phyloP scores from a whole-genome alignment of 345 rosid genomes.

The Ricinus communis region DNA sequence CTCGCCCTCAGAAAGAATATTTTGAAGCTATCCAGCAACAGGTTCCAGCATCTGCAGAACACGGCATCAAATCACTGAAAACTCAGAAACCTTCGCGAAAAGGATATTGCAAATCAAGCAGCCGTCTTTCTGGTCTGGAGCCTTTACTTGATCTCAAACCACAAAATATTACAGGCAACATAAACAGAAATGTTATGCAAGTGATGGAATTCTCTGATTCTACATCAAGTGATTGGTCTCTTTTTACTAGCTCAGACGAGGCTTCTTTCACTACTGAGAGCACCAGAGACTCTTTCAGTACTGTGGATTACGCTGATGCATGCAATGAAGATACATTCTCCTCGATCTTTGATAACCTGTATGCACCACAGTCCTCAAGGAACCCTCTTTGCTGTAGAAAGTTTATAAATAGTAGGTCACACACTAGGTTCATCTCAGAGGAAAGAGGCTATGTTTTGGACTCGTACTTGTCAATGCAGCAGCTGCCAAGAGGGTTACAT shows the following conservation, averaged over 20 bases:
- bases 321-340: constrained; percentile 47
- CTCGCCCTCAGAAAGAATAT: constrained; percentile 53
- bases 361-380: constrained; percentile 39
- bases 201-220: constrained; percentile 56
- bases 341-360: constrained; percentile 50
- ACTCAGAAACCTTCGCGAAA: constrained; percentile 38
- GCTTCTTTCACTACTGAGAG: constrained; percentile 89
- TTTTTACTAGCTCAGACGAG: constrained; percentile 88
- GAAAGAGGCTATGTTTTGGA: constrained; percentile 45
- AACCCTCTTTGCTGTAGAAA: constrained; percentile 58
- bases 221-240: constrained; percentile 78
- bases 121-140: constrained; percentile 25
- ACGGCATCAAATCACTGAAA: constrained; percentile 22
- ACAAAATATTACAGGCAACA: constrained; percentile 10
- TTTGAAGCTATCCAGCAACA: constrained; percentile 29
- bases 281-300: constrained; percentile 83
- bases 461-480: constrained; percentile 31
- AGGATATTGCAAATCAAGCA: constrained; percentile 41
- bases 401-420: constrained; percentile 46
- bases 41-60: constrained; percentile 31
- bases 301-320: constrained; percentile 56
- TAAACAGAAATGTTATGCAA: constrained; percentile 20
- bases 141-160: constrained; percentile 27
- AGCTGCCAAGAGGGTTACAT: constrained; percentile 16
- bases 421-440: constrained; percentile 50